Evolutionary conservation across 805 yeast genomes (phyloP), one percentile per base, ranked within the genome.

Genomic region (Candida hungchunana): DNA sequence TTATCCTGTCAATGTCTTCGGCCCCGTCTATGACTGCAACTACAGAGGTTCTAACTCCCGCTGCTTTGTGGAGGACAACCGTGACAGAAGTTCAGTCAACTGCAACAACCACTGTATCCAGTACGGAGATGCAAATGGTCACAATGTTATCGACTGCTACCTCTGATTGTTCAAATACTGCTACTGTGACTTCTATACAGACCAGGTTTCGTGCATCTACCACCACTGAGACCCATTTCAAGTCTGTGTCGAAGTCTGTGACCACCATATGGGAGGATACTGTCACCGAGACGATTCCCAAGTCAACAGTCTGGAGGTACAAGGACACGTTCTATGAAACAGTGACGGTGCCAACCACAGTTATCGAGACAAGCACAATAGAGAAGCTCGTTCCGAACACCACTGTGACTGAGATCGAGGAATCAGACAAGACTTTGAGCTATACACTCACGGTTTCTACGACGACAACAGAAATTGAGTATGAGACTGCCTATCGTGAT

Each of bases 331-430:
- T 31, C 9, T 34, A 28, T 27, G 36, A 39, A 4, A 46, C 53
- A 2, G 44, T 35, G 5, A 47, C 47, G 2, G 43, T 34, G 12
- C 41, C 44, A 6, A 35, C 37, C 3, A 44, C 44, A 9, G 36
- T 35, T 5, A 34, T 47, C 2, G 18, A 28, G 4, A 39, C 47
- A 3, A 40, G 34, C 18, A 40, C 47, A 37, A 34, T 46, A 35
- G 44, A 47, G 25, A 32, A 34, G 36, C 13, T 40, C 17, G 31
- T 48, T 16, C 50, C 55, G 5, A 31, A 40, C 7, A 44, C 40
- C 17, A 55, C 57, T 1, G 37, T 42, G n/a, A 51, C 60, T 4
- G 59, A 54, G 32, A 34, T 37, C 18, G 57, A 55, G 22, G 54
- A 56, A 22, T 53, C 56, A 9, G 49, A 50, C 27, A 34, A 44